Conservation (phyloP, 192 early-diverging fungal genomes). For the Gonapodya prolifera region DNA sequence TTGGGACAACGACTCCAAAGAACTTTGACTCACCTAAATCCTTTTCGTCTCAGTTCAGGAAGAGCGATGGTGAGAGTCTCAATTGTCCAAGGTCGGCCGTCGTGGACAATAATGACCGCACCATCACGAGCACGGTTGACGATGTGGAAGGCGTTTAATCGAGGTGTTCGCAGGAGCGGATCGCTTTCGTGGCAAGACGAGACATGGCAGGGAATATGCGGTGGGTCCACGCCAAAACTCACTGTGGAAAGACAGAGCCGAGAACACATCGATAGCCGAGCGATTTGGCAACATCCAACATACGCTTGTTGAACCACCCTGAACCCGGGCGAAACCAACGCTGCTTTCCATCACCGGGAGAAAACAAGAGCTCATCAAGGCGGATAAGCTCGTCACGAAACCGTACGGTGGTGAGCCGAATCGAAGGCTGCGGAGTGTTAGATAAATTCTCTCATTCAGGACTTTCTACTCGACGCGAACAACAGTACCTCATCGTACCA, state of each 20-base stretch:
- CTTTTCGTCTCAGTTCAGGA: not conserved
- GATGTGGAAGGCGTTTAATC: not conserved
- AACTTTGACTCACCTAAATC: not conserved
- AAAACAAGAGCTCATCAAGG: not conserved
- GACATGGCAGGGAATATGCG: too few relatives aligned
- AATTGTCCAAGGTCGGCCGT: not conserved
- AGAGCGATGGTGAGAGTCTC: not conserved
- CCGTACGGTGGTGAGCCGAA: not conserved
- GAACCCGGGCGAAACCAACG: constrained; percentile 2
- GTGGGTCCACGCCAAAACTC: not conserved
- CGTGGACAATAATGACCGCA: not conserved
- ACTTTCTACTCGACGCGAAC: too few relatives aligned
- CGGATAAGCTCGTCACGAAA: not conserved
- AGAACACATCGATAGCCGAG: not conserved
- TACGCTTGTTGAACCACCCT: not conserved
- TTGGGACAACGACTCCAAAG: too few relatives aligned
- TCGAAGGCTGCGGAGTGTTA: too few relatives aligned
- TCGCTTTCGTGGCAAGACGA: not conserved
- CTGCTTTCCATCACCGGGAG: not conserved
- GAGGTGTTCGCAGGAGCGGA: not conserved
- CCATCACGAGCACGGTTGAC: not conserved
- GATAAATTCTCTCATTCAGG: too few relatives aligned
- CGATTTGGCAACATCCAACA: not conserved
- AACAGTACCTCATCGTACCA: not conserved
- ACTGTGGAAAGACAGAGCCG: not conserved